Base-by-base conservation (phyloP, 768 basidiomycete genomes). In the Panaeolus papilionaceus region DNA sequence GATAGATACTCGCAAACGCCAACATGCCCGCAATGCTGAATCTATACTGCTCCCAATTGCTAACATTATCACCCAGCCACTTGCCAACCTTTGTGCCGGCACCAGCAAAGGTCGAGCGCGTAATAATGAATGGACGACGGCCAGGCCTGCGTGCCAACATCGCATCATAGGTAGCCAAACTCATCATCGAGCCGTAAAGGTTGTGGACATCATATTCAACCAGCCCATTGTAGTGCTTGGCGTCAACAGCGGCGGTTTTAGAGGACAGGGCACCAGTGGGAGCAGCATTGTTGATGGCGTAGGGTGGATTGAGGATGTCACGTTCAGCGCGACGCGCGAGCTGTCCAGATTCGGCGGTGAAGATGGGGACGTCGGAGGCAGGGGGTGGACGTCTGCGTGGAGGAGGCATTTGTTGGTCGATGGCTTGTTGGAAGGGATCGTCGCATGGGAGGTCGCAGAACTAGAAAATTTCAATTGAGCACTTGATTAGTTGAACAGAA, bases 111-210 rank as follows among this genome's bases (percentile, higher is more conserved):
- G 91, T 92, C 12, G 90, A 91, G 23, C 91, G 89, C 0, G 91
- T 92, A 71, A 92, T 91, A 72, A 92, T 81, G 39, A 92, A 79
- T 3, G 90, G 84, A 0, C 88, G 84, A 44, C 82, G 76, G 0
- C 86, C 87, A 14, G 91, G 90, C 18, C 89, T 83, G 40, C 90
- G 87, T 1, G 84, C 79, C 40, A 89, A 80, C 84, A 92, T 84
- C 11, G 90, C 90, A 39, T 86, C 74, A 33, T 81, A 86, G 0
- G 90, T 91, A 10, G 82, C 83, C 6, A 80, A 79, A 9, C 88
- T 89, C 91, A 91, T 91, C 88, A 91, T 89, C 4, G 85, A 86
- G 1, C 90, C 90, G 73, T 86, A 92, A 7, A 92, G 74, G 66
- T 91, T 92, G 78, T 91, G 89, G 0, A 83, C 83, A 69, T 89